Base-by-base conservation (phyloP, 192 early-diverging fungal genomes). In the Chytriomyces hyalinus region DNA sequence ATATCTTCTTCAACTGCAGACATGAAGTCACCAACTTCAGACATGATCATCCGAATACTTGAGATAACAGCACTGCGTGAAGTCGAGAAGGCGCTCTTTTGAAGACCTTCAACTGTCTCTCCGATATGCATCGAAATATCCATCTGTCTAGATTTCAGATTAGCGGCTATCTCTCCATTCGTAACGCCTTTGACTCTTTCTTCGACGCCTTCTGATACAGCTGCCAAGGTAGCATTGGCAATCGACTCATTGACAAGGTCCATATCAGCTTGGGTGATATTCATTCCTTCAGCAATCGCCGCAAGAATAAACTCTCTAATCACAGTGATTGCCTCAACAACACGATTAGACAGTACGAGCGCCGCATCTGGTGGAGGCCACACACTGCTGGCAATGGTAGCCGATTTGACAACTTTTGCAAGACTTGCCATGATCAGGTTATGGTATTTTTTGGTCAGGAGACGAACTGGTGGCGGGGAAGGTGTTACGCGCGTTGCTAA, bases 301-400 rank as follows among this genome's bases (percentile, higher is more conserved):
- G 87, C 84, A 10, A 79, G 77, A 11, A 93, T 89, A 80, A 98
- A 98, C 44, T 89, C 83, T 45, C 89, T 88, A 6, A 96, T 92
- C 9, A 92, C 83, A 13, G 87, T 80, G 26, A 96, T 82, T 22
- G 97, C 90, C 57, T 95, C 95, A 61, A 88, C 88, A 2, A 91
- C 87, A 61, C 93, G 91, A 7, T 82, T 78, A n/a, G 92, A 87
- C 84, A 97, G 92, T 13, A 92, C 93, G 17, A 82, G 72, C 28
- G 90, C 86, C 5, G 94, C 89, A 74, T 95, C 94, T 5, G 85
- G 84, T 10, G 85, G 88, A 3, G 85, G 86, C 85, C 86, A 88
- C 0, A 87, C 76, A n/a, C 75, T 67, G 64, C 84, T 84, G 24
- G 87, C 88, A 0, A 71, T 50, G 61, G 85, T 85, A 11, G 87